Percentiles rank a stretch among this genome's conserved stretches.
Evolutionary conservation across 768 basidiomycete species (phyloP).

Genomic region (Agaricus subrufescens): DNA sequence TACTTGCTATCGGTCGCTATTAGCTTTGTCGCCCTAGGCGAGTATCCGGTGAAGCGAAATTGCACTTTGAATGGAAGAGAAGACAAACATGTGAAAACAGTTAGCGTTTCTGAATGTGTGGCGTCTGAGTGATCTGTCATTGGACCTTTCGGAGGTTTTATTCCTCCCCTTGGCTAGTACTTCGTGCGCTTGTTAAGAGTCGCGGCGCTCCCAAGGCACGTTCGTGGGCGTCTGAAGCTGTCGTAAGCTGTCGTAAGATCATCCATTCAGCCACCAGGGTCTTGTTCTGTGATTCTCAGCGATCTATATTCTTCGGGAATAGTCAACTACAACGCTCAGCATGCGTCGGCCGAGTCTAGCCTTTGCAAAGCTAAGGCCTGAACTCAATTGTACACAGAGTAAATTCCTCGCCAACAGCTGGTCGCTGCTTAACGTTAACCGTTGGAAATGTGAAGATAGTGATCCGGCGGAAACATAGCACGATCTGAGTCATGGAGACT

Average conservation of each 20-base stretch:
- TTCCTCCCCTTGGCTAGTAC: no score
- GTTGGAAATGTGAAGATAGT: no score
- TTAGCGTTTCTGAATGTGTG: not conserved
- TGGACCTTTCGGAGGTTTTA: not conserved
- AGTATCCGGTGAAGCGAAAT: not conserved
- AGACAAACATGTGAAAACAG: not conserved
- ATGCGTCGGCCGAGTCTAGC: not conserved
- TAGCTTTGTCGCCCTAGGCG: not conserved
- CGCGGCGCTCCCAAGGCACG: not conserved
- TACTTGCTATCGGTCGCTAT: not conserved
- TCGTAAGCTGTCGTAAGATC: not conserved
- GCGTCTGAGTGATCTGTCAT: not conserved
- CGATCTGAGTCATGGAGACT: no score
- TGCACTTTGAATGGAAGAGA: not conserved
- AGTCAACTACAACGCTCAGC: not conserved
- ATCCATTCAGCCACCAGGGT: constrained; percentile 4
- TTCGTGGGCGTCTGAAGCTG: not conserved
- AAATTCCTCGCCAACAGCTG: not conserved
- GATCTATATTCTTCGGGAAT: not conserved
- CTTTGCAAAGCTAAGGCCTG: not conserved
- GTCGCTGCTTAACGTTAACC: no score
- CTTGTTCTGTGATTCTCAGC: not conserved
- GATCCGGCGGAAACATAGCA: no score
- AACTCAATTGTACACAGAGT: not conserved
- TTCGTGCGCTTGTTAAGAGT: not conserved